Conservation (phyloP, 371 early-diverging fungal species). For the Rhizopus microsporus region DNA sequence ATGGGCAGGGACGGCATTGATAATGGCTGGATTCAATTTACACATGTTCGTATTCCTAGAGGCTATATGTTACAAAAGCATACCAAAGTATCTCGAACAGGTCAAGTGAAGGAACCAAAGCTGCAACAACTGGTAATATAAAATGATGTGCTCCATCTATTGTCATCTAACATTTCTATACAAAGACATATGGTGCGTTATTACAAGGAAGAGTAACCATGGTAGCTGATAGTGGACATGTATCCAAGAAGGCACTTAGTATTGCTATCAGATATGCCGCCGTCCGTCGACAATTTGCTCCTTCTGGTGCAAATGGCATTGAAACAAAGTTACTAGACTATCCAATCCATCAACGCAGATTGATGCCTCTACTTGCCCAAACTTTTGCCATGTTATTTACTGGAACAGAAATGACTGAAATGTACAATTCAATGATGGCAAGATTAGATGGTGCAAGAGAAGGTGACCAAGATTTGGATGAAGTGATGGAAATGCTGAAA, state of each 20-base stretch:
- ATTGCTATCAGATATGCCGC: slow-evolving; percentile 92
- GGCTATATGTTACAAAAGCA: slow-evolving; percentile 90
- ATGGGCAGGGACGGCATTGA: slow-evolving; percentile 86
- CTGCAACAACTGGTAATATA: slow-evolving; percentile 36
- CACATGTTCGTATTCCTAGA: slow-evolving; percentile 79
- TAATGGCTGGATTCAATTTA: slow-evolving; percentile 87
- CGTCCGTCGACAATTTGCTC: slow-evolving; percentile 85
- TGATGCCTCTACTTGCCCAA: slow-evolving; percentile 89
- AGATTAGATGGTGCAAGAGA: slow-evolving; percentile 67
- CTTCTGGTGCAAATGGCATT: slow-evolving; percentile 25
- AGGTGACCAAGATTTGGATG: slow-evolving; percentile 64
- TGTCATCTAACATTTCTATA: slow-evolving; percentile 61
- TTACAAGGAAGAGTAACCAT: slow-evolving; percentile 89
- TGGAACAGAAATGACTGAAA: slow-evolving; percentile 76
- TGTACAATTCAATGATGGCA: slow-evolving; percentile 80
- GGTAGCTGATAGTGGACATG: slow-evolving; percentile 87
- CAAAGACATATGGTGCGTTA: slow-evolving; percentile 80
- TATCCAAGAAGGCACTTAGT: slow-evolving; percentile 88
- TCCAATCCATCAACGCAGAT: slow-evolving; percentile 88
- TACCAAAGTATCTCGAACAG: slow-evolving; percentile 85
- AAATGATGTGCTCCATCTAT: slow-evolving; percentile 82
- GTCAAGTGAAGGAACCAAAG: slow-evolving; percentile 71
- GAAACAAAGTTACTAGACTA: slow-evolving; percentile 93
- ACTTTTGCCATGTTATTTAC: slow-evolving; percentile 91
- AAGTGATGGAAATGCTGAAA: slow-evolving; percentile 77